Percentiles rank a stretch among this genome's conserved stretches.
phyloP scores from a whole-genome alignment of 768 basidiomycete species.

The Hydnomerulius pinastri region DNA sequence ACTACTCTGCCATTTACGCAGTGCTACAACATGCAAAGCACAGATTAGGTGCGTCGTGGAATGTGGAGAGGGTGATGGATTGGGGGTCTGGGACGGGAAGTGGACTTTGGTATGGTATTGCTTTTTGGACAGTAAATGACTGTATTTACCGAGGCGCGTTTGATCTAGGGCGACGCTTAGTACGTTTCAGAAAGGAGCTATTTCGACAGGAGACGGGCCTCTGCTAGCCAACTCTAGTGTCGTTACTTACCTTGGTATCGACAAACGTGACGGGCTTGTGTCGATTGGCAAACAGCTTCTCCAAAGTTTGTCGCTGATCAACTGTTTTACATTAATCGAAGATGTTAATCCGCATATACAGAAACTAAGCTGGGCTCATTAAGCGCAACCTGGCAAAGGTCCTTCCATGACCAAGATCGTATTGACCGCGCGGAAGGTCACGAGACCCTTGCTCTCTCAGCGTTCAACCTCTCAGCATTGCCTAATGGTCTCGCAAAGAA shows the following conservation, averaged over 20 bases:
- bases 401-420: conserved; percentile 50
- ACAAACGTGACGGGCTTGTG: conserved; percentile 72
- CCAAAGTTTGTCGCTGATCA: conserved; percentile 41
- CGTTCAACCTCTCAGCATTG: conserved; percentile 83
- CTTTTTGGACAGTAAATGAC: not conserved
- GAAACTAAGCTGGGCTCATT: conserved; percentile 50
- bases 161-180: conserved; percentile 62
- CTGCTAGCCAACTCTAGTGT: conserved; percentile 52
- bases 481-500: conserved; percentile 61
- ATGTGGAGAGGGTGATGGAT: conserved; percentile 65
- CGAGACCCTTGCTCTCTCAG: conserved; percentile 72
- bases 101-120: conserved; percentile 68
- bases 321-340: conserved; percentile 5
- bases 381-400: conserved; percentile 55
- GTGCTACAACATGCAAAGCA: conserved; percentile 69
- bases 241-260: conserved; percentile 69
- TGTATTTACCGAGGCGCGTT: conserved; percentile 12
- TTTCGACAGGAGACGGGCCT: conserved; percentile 30
- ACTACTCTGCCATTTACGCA: conserved; percentile 79
- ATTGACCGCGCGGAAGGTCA: conserved; percentile 44
- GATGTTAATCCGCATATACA: conserved; percentile 30
- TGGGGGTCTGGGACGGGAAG: conserved; percentile 86
- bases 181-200: conserved; percentile 53
- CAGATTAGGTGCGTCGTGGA: conserved; percentile 65
- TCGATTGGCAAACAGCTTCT: conserved; percentile 67